A percentile compares a stretch with the other conserved stretches of the same genome.
phyloP scores from a whole-genome alignment of 257 asterid species.

The Solanum etuberosum region DNA sequence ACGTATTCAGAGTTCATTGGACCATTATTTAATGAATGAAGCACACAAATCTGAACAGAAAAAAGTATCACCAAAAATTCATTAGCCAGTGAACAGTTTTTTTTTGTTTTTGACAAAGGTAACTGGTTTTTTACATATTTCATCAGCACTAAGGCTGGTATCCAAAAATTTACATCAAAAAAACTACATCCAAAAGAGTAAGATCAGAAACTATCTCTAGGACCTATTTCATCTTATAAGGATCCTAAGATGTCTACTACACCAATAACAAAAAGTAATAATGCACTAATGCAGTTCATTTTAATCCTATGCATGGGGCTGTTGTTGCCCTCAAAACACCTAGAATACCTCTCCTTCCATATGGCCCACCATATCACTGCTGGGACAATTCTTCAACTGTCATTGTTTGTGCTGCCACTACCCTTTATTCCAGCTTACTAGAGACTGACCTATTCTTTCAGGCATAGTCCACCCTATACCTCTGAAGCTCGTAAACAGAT shows the following conservation, averaged over 20 bases:
- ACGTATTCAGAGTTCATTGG: constrained; percentile 57
- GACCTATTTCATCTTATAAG: not conserved
- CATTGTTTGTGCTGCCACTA: not conserved
- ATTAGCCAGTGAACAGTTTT: not conserved
- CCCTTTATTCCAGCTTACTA: not conserved
- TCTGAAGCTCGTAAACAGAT: not conserved
- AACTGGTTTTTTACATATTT: not conserved
- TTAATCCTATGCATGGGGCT: not conserved
- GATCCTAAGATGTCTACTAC: not conserved
- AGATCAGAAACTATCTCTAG: not conserved
- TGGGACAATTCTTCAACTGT: not conserved
- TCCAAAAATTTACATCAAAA: not conserved
- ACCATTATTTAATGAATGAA: constrained; percentile 56
- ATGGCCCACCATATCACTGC: not conserved
- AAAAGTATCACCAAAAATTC: not conserved
- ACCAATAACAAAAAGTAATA: not conserved
- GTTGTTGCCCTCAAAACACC: not conserved
- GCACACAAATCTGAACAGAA: constrained; percentile 66
- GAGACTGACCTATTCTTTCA: not conserved
- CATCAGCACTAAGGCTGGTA: not conserved
- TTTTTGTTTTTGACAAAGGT: not conserved
- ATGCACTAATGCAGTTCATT: not conserved
- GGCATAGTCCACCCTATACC: not conserved
- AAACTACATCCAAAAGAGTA: not conserved
- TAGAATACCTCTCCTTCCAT: not conserved